Evolutionary conservation across 176 grass and related monocot genomes (phyloP), one percentile per base, ranked within the genome.

Genomic region (Eleusine indica): DNA sequence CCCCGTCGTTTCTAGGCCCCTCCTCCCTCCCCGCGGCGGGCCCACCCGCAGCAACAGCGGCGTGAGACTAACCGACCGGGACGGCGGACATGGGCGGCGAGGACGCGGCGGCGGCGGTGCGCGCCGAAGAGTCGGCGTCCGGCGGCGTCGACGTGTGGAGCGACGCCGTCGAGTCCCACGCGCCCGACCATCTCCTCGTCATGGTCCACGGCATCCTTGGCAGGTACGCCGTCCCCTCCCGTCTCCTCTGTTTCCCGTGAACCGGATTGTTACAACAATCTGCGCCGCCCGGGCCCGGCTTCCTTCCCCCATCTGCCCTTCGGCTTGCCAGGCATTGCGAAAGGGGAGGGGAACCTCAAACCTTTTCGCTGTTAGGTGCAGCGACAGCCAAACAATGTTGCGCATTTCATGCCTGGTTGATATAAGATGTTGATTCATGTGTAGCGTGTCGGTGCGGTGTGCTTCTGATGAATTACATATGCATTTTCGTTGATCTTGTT

Each of bases 161-260:
- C 83, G 83, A 90, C 73, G 78, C 83, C 73, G 73, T 86, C 47
- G 86, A 79, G 66, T 90, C 66, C 37, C 83, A 76, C 78, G 66
- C 38, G 15, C 92, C 89, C 1, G 92, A 89, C 46, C 87, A 94
- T 79, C 92, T 94, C 71, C 83, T 91, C 69, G 87, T 94, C 75
- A 86, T 94, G 92, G 84, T 94, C 69, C 92, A 94, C 76, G 89
- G 92, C 86, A 94, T 91, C 79, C 83, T 94, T 68, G 92, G 92
- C 84, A 91, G 92, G 92, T 94, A 28, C 71, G 14, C 52, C 25
- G 13, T 35, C 32, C 6, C 3, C 25, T 0, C 0, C 6, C 41
- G 0, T 11, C 44, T 47, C 25, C 35, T 7, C 1, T 66, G 42
- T 0, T 32, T 38, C 28, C 17, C 10, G 25, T 4, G 25, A 28